Conservation (phyloP, 169 alveolate species). For the Babesia gibsoni region DNA sequence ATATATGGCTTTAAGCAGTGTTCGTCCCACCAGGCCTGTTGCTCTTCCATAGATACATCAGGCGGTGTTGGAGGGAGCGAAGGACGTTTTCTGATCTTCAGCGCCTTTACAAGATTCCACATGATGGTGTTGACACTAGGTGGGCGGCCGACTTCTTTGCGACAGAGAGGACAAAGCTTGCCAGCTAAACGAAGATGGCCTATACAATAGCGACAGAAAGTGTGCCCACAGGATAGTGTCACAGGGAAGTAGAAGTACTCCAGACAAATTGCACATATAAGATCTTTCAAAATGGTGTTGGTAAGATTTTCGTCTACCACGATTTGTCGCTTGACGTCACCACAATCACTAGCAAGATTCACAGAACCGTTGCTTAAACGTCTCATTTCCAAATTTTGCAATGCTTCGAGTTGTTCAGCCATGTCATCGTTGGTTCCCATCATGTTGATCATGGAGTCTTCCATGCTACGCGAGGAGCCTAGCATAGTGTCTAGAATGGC, state of each 20-base stretch:
- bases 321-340: conserved; percentile 42
- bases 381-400: conserved; percentile 4
- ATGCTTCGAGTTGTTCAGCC: neutral
- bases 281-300: conserved; percentile 68
- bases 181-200: conserved; percentile 76
- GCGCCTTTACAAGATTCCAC: conserved; percentile 73
- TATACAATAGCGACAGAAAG: conserved; percentile 87
- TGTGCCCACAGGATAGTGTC: conserved; percentile 87
- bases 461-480: conserved; percentile 12
- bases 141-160: conserved; percentile 79
- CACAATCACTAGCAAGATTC: conserved; percentile 48
- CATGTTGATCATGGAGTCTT: conserved; percentile 15
- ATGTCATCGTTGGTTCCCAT: neutral
- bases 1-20: conserved; percentile 73
- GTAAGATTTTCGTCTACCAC: conserved; percentile 46
- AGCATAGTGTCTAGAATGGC: conserved; percentile 35
- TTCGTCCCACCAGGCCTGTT: conserved; percentile 76
- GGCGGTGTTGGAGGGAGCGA: conserved; percentile 23
- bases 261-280: conserved; percentile 86
- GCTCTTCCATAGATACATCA: conserved; percentile 57
- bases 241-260: conserved; percentile 85
- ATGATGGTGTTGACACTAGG: conserved; percentile 78
- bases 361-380: conserved; percentile 35
- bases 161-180: conserved; percentile 83
- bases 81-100: conserved; percentile 65